Percentiles rank a stretch among this genome's conserved stretches.
These are phyloP conservation scores for Hypoxylon sp. DNA, from an alignment of 2,329 filamentous ascomycete species.

Conservation along the genomic window DNA sequence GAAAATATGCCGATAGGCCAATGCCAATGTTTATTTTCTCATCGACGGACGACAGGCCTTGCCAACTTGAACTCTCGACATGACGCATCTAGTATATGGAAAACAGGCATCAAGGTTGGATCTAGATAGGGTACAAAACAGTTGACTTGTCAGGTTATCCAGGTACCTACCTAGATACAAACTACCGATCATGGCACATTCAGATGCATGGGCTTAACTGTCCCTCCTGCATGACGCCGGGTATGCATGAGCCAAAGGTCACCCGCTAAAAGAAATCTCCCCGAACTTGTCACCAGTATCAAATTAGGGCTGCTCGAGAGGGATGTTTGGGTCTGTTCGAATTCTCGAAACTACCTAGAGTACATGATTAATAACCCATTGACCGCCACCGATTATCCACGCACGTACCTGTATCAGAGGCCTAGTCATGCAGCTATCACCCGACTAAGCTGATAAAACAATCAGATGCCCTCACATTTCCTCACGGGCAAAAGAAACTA, in stretches of 20 bases:
- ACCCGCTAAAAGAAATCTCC: background rate
- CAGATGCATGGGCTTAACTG: background rate
- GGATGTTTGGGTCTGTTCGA: background rate
- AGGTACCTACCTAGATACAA: background rate
- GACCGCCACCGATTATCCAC: background rate
- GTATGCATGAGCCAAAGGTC: background rate
- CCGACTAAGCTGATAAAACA: background rate
- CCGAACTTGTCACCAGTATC: background rate
- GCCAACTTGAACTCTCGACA: background rate
- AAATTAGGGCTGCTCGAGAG: background rate
- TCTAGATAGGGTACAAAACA: background rate
- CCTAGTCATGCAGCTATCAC: background rate
- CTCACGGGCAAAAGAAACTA: background rate
- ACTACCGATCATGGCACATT: background rate
- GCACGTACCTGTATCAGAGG: background rate
- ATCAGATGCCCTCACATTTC: background rate
- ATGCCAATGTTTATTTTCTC: background rate
- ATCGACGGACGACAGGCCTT: background rate
- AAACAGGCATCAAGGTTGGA: background rate
- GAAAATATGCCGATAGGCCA: background rate
- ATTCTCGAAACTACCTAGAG: background rate
- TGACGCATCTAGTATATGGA: background rate
- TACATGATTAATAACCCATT: background rate
- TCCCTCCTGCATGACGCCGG: background rate
- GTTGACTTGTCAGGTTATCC: background rate